phyloP scores from a whole-genome alignment of 768 basidiomycete species.

The Phlegmacium glaucopus region DNA sequence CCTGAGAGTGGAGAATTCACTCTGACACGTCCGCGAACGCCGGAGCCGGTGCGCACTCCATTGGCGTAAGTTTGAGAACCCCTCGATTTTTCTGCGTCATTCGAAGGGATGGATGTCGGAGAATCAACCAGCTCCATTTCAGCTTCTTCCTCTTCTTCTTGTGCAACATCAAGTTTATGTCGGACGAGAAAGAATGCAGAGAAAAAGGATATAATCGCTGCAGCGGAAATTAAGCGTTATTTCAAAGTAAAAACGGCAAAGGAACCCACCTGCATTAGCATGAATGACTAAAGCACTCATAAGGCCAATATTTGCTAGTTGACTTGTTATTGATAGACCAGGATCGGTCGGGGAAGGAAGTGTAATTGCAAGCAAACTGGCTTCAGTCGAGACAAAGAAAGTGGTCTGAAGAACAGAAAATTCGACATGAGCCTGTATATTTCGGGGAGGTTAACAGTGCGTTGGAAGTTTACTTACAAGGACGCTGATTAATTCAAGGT shows the following conservation, averaged over 20 bases:
- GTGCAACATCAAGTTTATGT: slow-evolving; percentile 53
- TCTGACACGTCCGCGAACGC: slow-evolving; percentile 7
- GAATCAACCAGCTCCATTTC: background rate
- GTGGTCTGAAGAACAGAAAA: slow-evolving; percentile 51
- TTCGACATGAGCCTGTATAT: too few relatives aligned
- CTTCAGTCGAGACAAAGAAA: slow-evolving; percentile 59
- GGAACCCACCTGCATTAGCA: slow-evolving; percentile 41
- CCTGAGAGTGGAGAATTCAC: slow-evolving; percentile 2
- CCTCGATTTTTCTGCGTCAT: background rate
- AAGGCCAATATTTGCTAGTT: slow-evolving; percentile 42
- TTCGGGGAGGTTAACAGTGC: too few relatives aligned
- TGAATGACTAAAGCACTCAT: slow-evolving; percentile 54
- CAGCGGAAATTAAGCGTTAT: background rate
- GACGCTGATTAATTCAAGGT: slow-evolving; percentile 56
- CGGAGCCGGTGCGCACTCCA: too few relatives aligned
- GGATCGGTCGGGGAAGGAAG: slow-evolving; percentile 23
- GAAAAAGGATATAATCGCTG: slow-evolving; percentile 42
- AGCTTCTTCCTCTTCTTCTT: slow-evolving; percentile 41
- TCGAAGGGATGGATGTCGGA: slow-evolving; percentile 2
- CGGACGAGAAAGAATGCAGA: slow-evolving; percentile 54
- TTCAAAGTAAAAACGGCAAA: background rate
- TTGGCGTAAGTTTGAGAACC: slow-evolving; percentile 12
- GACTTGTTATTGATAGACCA: slow-evolving; percentile 17
- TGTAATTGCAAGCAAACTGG: slow-evolving; percentile 45
- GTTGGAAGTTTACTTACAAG: too few relatives aligned